Evolutionary conservation across 805 yeast species (phyloP), one percentile per base, ranked within the genome.

Genomic region (Pichia thaimueangensis): DNA sequence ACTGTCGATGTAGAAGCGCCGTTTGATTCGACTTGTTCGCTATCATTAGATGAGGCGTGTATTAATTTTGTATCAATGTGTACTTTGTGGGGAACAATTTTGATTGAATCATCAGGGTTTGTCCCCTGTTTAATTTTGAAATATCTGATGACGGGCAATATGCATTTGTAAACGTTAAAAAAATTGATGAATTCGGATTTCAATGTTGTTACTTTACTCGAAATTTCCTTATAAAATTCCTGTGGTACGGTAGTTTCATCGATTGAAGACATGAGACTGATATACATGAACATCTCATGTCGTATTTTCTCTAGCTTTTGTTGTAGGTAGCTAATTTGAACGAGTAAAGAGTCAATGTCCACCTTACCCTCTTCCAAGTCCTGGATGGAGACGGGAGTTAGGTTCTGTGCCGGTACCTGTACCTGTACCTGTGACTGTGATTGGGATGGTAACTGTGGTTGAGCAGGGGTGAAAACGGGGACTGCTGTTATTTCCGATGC

Each of bases 71-170:
- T 15, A 16, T 39, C 36, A 9, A 39, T 16, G n/a, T 52, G 55
- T 8, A 60, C 62, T 12, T 50, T 53, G 33, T 52, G 59, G 8
- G 45, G 45, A 0, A 27, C 34, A 1, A 61, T 47, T 42, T 53
- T 58, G n/a, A 68, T 62, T n/a, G 62, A 57, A 11, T 63, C 68
- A 48, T 73, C 78, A 3, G 71, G 77, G 32, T 69, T 74, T 43
- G 71, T 65, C 0, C 79, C 79, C 37, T 69, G 58, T 45, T 70
- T 71, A 25, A 70, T 65, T 52, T 74, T 78, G 1, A 78, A 65
- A 47, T 71, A 64, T 47, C 74, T 64, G 33, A 75, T 70, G 32
- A 75, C 64, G 4, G 81, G 80, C 3, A 73, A 56, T 15, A 75
- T 56, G 43, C 68, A 59, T 39, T 65, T 70, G 53, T 73, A 75